Conservation (phyloP, 2,329 filamentous ascomycete species). For the Diaporthe capsici region DNA sequence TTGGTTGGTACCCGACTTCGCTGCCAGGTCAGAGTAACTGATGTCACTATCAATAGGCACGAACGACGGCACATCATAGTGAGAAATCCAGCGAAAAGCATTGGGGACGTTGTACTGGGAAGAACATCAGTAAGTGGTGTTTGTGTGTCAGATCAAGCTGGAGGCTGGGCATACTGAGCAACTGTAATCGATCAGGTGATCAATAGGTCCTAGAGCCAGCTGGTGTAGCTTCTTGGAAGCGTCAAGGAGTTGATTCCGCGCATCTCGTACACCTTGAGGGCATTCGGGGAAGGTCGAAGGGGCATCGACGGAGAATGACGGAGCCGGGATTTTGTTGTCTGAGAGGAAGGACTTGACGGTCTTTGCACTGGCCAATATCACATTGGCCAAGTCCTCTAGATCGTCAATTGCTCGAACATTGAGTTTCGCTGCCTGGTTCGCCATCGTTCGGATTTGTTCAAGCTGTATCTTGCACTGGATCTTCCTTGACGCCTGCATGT, state of each 20-base stretch:
- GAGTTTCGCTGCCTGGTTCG: neutral
- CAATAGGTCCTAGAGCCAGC: neutral
- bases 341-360: constrained; percentile 22
- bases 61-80: neutral
- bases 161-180: neutral
- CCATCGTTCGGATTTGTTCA: neutral
- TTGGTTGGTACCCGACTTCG: constrained; percentile 3
- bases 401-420: constrained; percentile 12
- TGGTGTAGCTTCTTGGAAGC: constrained; percentile 25
- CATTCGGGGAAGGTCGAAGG: constrained; percentile 4
- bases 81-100: constrained; percentile 5
- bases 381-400: constrained; percentile 18
- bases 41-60: constrained; percentile 7
- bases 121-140: neutral
- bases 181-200: constrained; percentile 12
- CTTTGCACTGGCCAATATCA: constrained; percentile 14
- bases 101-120: constrained; percentile 5
- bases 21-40: constrained; percentile 12
- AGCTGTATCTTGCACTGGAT: no score
- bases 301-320: constrained; percentile 1
- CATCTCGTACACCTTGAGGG: constrained; percentile 2
- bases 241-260: constrained; percentile 9
- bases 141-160: neutral
- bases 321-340: neutral
- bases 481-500: neutral